Evolutionary conservation across 306 rosid genomes (phyloP), one percentile per base, ranked within the genome.

Genomic region (Casuarina glauca): DNA sequence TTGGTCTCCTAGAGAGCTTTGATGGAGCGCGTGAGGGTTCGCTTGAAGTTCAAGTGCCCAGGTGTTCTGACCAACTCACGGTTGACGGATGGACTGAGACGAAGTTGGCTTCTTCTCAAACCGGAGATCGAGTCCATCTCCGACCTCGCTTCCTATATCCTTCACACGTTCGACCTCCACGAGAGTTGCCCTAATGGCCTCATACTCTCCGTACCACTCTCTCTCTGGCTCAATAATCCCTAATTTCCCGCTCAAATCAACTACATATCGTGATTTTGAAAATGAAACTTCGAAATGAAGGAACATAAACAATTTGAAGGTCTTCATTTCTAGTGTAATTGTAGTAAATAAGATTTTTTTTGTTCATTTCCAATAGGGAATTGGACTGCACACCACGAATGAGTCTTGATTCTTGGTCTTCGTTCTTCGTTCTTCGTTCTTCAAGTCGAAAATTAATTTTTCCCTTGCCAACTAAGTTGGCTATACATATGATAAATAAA

Each of bases 91-190:
- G 99, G 96, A 9, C 74, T 95, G 26, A 77, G 74, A 13, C 96
- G 90, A 58, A 85, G 93, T 83, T 95, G 99, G 97, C 57, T 93
- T 84, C 90, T 89, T 32, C 91, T 93, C 13, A 86, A 96, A 77
- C 87, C 97, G 67, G 87, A 90, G n/a, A 85, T 58, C 84, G 79
- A 17, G 73, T 87, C 94, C 81, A 82, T 96, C 76, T 93, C 91
- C 72, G 93, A 90, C 79, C 84, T 96, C 11, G 73, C 94, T 16
- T 82, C 88, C 45, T 76, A 82, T 55, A 86, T 96, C 61, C 80
- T 81, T 1, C 71, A 36, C 77, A 71, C 79, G 54, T 96, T 89
- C 80, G 60, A 72, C 75, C 97, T 96, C 72, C 85, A 82, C 16
- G 86, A 85, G 11, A 86, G 89, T 35, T 93, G 94, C 64, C 91